Conservation (phyloP, 2,329 filamentous ascomycete species). For the Penicillium crustosum region DNA sequence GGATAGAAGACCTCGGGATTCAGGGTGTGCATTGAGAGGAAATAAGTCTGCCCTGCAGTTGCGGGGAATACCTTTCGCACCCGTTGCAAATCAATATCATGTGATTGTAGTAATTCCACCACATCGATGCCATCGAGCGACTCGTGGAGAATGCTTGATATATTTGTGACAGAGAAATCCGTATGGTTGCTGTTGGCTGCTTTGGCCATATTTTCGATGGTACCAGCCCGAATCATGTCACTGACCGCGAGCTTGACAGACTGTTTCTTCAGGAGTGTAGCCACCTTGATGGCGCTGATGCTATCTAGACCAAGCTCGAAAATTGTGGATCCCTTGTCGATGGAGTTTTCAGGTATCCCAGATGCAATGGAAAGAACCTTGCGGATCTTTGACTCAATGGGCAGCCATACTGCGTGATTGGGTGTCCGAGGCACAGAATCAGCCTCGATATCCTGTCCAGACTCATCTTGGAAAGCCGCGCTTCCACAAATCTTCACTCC, state of each 20-base stretch:
- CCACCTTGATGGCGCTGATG: slow-evolving; percentile 84
- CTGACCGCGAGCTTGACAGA: slow-evolving; percentile 66
- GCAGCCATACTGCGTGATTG: slow-evolving; percentile 28
- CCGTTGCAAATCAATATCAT: slow-evolving; percentile 45
- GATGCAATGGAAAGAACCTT: slow-evolving; percentile 58
- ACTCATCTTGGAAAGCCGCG: slow-evolving; percentile 17
- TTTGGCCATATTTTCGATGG: slow-evolving; percentile 63
- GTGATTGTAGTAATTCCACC: slow-evolving; percentile 38
- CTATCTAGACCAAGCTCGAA: slow-evolving; percentile 89
- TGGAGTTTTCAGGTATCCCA: slow-evolving; percentile 56
- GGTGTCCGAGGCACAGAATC: not conserved
- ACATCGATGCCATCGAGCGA: slow-evolving; percentile 44
- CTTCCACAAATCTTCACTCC: slow-evolving; percentile 66
- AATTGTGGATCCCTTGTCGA: slow-evolving; percentile 63
- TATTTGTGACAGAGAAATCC: slow-evolving; percentile 18
- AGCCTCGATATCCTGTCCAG: slow-evolving; percentile 3
- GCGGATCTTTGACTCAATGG: slow-evolving; percentile 44
- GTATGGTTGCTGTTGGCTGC: slow-evolving; percentile 18
- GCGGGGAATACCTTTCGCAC: slow-evolving; percentile 65
- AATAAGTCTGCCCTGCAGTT: slow-evolving; percentile 75
- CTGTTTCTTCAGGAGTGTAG: slow-evolving; percentile 64
- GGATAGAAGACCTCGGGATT: slow-evolving; percentile 70
- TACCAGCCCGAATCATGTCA: slow-evolving; percentile 67
- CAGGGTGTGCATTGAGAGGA: slow-evolving; percentile 69
- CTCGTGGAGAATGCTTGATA: slow-evolving; percentile 23